phyloP scores from a whole-genome alignment of 352 stramenopile species.

The Globisporangium recalcitrans region DNA sequence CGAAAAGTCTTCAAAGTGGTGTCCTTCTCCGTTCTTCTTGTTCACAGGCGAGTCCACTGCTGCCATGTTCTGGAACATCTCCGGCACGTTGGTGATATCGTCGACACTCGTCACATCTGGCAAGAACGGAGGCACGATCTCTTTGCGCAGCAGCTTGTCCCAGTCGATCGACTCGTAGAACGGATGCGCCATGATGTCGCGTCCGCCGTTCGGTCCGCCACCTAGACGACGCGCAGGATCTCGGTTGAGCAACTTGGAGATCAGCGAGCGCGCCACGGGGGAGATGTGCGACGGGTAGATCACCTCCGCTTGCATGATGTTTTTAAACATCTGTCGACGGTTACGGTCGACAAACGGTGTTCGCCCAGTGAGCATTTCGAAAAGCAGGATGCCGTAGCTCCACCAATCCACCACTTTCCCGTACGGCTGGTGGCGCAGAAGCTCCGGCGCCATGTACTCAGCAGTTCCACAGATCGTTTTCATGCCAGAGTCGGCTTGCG shows the following conservation, averaged over 20 bases:
- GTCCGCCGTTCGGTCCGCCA: slow-evolving; percentile 73
- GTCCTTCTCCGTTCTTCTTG: slow-evolving; percentile 78
- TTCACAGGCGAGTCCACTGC: slow-evolving; percentile 83
- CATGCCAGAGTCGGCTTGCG: slow-evolving; percentile 77
- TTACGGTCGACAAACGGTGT: slow-evolving; percentile 88
- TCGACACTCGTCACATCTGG: slow-evolving; percentile 74
- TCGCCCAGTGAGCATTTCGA: slow-evolving; percentile 85
- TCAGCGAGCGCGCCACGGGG: slow-evolving; percentile 58
- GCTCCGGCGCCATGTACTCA: slow-evolving; percentile 86
- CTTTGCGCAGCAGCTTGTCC: slow-evolving; percentile 82
- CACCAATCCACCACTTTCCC: slow-evolving; percentile 89
- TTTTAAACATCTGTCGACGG: slow-evolving; percentile 88
- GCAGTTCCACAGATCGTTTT: slow-evolving; percentile 88
- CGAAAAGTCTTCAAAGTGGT: slow-evolving; percentile 89
- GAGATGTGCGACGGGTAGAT: slow-evolving; percentile 88
- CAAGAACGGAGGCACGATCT: slow-evolving; percentile 77
- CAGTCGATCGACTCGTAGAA: slow-evolving; percentile 85
- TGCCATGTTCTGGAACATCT: slow-evolving; percentile 90
- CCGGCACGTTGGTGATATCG: slow-evolving; percentile 85
- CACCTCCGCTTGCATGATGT: slow-evolving; percentile 87
- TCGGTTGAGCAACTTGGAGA: slow-evolving; percentile 91
- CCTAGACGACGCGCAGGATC: slow-evolving; percentile 91
- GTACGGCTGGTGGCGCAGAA: slow-evolving; percentile 81
- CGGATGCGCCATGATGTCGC: slow-evolving; percentile 85
- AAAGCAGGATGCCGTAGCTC: slow-evolving; percentile 87